Evolutionary conservation across 176 grass and related monocot genomes (phyloP).

Genomic region (Leersia perrieri): DNA sequence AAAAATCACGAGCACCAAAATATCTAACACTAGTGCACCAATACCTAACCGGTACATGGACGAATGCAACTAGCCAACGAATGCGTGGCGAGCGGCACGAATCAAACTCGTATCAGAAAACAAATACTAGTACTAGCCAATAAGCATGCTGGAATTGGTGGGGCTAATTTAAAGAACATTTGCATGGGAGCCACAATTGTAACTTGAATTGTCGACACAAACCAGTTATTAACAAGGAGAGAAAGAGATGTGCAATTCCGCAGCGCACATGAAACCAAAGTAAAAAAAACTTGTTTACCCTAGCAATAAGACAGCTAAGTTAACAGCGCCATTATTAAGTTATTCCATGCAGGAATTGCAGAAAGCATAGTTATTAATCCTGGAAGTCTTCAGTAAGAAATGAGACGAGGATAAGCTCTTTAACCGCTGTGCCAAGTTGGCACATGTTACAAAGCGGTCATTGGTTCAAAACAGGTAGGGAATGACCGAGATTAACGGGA

Average conservation of each 20-base stretch:
- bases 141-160: no score
- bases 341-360: neutral
- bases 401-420: neutral
- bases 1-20: no score
- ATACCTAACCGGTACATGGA: no score
- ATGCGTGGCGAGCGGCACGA: no score
- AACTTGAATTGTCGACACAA: neutral
- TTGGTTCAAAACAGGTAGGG: neutral
- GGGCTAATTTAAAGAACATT: no score
- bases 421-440: neutral
- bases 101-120: no score
- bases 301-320: neutral
- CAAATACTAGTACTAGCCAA: no score
- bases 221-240: neutral
- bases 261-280: no score
- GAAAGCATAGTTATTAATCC: constrained; percentile 11
- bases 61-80: no score
- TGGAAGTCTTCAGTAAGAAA: neutral
- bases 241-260: neutral
- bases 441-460: constrained; percentile 17
- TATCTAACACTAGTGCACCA: no score
- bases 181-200: no score
- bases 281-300: neutral
- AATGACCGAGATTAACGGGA: neutral
- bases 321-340: neutral